These are phyloP conservation scores for Pseudogymnoascus sp. DNA, from an alignment of 2,329 filamentous ascomycete genomes.

Conservation along the genomic window DNA sequence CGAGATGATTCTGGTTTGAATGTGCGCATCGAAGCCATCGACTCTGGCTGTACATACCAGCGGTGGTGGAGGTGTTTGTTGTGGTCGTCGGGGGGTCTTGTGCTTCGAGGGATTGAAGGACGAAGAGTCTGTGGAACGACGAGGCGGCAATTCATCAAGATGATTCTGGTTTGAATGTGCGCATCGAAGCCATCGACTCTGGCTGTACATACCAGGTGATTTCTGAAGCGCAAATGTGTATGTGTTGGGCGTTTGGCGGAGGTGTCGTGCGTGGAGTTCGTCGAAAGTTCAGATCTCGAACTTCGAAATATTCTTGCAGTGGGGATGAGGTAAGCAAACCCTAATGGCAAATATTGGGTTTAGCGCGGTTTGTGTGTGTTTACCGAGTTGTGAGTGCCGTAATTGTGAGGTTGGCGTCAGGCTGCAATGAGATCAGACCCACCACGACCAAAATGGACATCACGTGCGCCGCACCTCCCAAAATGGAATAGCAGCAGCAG, in stretches of 20 bases:
- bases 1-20: background rate
- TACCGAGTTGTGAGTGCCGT: background rate
- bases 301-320: conserved; percentile 9
- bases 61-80: background rate
- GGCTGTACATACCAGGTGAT: conserved; percentile 9
- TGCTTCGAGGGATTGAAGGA: background rate
- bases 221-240: conserved; percentile 9
- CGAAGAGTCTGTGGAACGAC: background rate
- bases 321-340: conserved; percentile 8
- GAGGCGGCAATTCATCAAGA: conserved; percentile 1
- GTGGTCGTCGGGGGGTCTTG: background rate
- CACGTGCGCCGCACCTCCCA: background rate
- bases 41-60: conserved; percentile 10
- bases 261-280: conserved; percentile 6
- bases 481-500: background rate
- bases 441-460: background rate
- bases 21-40: conserved; percentile 2
- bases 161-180: background rate
- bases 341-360: background rate
- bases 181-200: conserved; percentile 7
- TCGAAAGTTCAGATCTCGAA: conserved; percentile 7
- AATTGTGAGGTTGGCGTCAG: background rate
- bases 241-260: conserved; percentile 8
- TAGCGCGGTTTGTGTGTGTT: background rate
- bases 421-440: background rate